Percentiles rank a stretch among this genome's conserved stretches.
Evolutionary conservation across 352 stramenopile genomes (phyloP).

Genomic region (Globisporangium emineosum): DNA sequence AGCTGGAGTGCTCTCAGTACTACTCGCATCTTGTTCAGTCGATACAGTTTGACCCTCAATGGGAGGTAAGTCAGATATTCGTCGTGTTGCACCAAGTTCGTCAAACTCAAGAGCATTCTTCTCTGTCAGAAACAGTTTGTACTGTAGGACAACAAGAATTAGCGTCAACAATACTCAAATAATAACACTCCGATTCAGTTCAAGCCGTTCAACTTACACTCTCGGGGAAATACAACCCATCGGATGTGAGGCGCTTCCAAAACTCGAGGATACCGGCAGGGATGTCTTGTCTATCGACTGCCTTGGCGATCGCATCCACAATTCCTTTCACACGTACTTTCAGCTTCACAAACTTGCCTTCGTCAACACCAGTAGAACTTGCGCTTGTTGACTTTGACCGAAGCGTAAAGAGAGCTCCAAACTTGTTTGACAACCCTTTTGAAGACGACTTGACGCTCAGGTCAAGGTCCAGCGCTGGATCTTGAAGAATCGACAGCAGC

Average conservation of each 20-base stretch:
- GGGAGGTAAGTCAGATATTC: conserved; percentile 23
- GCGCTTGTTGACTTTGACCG: conserved; percentile 9
- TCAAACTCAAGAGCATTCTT: conserved; percentile 48
- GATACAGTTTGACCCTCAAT: neutral
- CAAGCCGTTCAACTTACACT: conserved; percentile 27
- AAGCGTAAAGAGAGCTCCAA: conserved; percentile 32
- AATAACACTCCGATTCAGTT: neutral
- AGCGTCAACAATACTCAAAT: neutral
- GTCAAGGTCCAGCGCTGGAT: no score
- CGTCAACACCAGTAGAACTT: neutral
- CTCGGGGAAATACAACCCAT: conserved; percentile 65
- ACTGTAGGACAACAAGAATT: conserved; percentile 28
- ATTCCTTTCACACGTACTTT: conserved; percentile 64
- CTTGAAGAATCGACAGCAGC: no score
- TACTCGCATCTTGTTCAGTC: neutral
- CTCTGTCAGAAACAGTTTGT: conserved; percentile 53
- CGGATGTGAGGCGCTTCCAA: conserved; percentile 43
- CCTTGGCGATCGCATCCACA: conserved; percentile 40
- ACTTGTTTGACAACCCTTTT: no score
- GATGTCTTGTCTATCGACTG: conserved; percentile 48
- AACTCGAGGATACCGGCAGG: conserved; percentile 58
- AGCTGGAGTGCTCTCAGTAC: neutral
- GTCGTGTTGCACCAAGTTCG: conserved; percentile 41
- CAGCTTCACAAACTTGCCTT: conserved; percentile 39
- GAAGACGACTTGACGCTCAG: no score